A percentile compares a stretch with the other conserved stretches of the same genome.
Evolutionary conservation across 2,329 filamentous ascomycete species (phyloP).

Genomic region (Chaetomium globosum): DNA sequence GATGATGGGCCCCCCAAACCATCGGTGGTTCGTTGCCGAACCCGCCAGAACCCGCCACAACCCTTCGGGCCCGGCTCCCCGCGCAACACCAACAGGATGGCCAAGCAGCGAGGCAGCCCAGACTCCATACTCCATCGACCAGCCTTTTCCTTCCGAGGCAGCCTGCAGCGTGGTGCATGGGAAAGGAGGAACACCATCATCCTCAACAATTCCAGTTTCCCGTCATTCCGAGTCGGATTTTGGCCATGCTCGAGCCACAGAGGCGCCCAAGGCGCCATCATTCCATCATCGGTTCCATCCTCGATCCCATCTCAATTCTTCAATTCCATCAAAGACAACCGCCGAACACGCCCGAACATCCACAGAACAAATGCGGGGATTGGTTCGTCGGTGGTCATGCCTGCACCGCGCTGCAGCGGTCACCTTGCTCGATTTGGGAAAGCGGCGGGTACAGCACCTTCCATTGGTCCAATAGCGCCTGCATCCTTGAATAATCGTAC

Average conservation of each 20-base stretch:
- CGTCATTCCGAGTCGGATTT: not conserved
- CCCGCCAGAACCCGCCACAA: not conserved
- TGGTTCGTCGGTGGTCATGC: constrained; percentile 15
- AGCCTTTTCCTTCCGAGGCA: not conserved
- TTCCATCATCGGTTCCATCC: too few relatives aligned
- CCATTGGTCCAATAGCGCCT: constrained; percentile 37
- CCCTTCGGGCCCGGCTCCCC: constrained; percentile 14
- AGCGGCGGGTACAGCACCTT: constrained; percentile 24
- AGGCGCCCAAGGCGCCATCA: not conserved
- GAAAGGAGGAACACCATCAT: not conserved
- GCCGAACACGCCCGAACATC: constrained; percentile 1
- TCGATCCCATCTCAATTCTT: too few relatives aligned
- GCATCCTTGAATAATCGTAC: constrained; percentile 39
- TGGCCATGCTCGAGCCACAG: not conserved
- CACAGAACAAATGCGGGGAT: constrained; percentile 4
- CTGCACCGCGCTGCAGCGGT: constrained; percentile 22
- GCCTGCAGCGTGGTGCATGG: not conserved
- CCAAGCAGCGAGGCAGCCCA: not conserved
- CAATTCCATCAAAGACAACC: not conserved
- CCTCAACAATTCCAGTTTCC: not conserved
- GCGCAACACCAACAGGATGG: not conserved
- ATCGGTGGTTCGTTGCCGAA: constrained; percentile 2
- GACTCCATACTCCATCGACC: not conserved
- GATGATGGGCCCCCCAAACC: constrained; percentile 26
- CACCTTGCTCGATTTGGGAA: constrained; percentile 27